These are phyloP conservation scores for Stenogyne calaminthoides DNA, from an alignment of 305 asterid genomes.

Conservation along the genomic window DNA sequence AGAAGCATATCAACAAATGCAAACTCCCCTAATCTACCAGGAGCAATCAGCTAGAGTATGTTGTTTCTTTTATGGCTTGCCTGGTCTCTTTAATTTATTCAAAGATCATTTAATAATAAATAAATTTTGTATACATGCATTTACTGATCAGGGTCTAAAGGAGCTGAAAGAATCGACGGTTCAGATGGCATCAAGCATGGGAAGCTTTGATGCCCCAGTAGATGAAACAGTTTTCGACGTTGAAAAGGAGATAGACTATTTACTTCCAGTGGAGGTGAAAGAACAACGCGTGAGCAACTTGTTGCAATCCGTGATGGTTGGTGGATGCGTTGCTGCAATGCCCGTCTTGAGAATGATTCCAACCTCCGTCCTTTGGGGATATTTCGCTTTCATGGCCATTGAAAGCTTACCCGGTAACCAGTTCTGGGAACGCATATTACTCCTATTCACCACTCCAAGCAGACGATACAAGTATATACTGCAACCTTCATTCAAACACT, in stretches of 20 bases:
- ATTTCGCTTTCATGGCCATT: slow-evolving; percentile 93
- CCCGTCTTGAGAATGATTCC: slow-evolving; percentile 90
- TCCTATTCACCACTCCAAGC: slow-evolving; percentile 82
- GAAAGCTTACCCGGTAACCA: slow-evolving; percentile 93
- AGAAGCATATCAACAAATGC: slow-evolving; percentile 88
- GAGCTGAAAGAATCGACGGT: slow-evolving; percentile 84
- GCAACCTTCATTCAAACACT: not conserved
- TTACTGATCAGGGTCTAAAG: slow-evolving; percentile 62
- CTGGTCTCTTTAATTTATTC: too few relatives aligned
- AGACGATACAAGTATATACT: slow-evolving; percentile 71
- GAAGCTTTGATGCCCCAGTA: slow-evolving; percentile 77
- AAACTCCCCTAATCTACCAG: slow-evolving; percentile 86
- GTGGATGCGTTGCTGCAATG: slow-evolving; percentile 88
- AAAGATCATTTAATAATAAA: too few relatives aligned
- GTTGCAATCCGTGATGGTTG: slow-evolving; percentile 79
- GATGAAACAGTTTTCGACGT: slow-evolving; percentile 82
- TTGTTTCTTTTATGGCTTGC: not conserved
- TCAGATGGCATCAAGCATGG: slow-evolving; percentile 81
- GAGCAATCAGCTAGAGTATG: slow-evolving; percentile 58
- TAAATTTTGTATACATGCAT: too few relatives aligned
- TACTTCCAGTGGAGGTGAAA: slow-evolving; percentile 85
- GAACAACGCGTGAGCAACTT: slow-evolving; percentile 91
- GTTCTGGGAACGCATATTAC: slow-evolving; percentile 86
- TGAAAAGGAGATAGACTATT: slow-evolving; percentile 84
- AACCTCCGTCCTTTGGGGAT: slow-evolving; percentile 93